These are phyloP conservation scores for Phytophthora litchii DNA, from an alignment of 352 stramenopile genomes.

Conservation along the genomic window DNA sequence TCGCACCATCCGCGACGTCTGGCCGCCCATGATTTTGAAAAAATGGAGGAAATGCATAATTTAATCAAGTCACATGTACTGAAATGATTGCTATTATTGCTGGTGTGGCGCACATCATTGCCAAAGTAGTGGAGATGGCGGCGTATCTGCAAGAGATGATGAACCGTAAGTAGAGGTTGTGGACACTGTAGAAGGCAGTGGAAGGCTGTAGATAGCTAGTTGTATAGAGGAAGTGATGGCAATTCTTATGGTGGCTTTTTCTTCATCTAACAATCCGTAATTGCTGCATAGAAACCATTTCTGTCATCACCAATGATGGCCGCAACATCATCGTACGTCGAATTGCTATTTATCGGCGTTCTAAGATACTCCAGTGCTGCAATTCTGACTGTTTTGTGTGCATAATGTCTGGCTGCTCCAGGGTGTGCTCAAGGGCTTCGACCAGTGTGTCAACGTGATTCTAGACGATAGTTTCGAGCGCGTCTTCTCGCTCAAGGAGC, in stretches of 20 bases:
- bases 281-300: constrained; percentile 79
- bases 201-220: not conserved
- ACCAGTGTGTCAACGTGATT: constrained; percentile 94
- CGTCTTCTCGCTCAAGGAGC: constrained; percentile 91
- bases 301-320: constrained; percentile 94
- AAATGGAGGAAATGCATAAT: constrained; percentile 3
- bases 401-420: constrained; percentile 18
- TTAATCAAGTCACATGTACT: constrained; percentile 2
- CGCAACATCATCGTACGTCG: constrained; percentile 91
- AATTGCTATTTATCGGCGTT: not conserved
- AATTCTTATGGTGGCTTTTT: not conserved
- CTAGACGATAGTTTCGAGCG: constrained; percentile 94
- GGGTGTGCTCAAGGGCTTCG: constrained; percentile 91
- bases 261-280: constrained; percentile 3
- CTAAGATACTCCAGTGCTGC: not conserved
- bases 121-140: constrained; percentile 52
- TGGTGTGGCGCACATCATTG: constrained; percentile 21
- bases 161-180: constrained; percentile 60
- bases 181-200: constrained; percentile 1
- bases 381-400: constrained; percentile 2
- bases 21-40: constrained; percentile 76
- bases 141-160: constrained; percentile 86
- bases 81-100: constrained; percentile 8
- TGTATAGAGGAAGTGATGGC: constrained; percentile 2
- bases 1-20: constrained; percentile 81